A percentile compares a stretch with the other conserved stretches of the same genome.
Evolutionary conservation across 208 protist species (phyloP).

Genomic region (Vickermania ingenoplastis): DNA sequence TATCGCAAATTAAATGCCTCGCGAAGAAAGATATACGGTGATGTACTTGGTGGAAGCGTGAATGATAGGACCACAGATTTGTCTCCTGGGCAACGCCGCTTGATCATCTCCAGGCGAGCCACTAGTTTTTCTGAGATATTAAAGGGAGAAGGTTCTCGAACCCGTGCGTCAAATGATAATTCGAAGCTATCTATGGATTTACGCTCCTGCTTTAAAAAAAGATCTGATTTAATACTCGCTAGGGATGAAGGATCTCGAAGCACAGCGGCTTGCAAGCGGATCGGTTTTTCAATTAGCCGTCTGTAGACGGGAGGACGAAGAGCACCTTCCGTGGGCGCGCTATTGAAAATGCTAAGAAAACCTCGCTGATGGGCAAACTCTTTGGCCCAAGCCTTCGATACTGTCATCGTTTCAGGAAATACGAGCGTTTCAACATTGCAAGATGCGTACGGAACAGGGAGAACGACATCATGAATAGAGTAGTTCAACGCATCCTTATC

Average conservation of each 20-base stretch:
- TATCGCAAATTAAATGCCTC: background rate
- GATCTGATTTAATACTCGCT: slow-evolving; percentile 62
- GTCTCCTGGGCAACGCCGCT: slow-evolving; percentile 5
- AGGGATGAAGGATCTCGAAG: slow-evolving; percentile 59
- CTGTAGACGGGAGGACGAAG: slow-evolving; percentile 19
- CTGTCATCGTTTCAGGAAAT: slow-evolving; percentile 5
- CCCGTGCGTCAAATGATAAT: slow-evolving; percentile 32
- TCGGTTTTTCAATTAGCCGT: slow-evolving; percentile 35
- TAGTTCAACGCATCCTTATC: slow-evolving; percentile 20
- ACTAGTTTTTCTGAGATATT: slow-evolving; percentile 75
- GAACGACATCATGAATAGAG: slow-evolving; percentile 57
- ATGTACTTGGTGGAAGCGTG: slow-evolving; percentile 15
- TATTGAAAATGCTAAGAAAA: slow-evolving; percentile 14
- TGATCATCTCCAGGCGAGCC: slow-evolving; percentile 40
- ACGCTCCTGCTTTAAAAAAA: slow-evolving; percentile 64
- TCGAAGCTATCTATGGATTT: slow-evolving; percentile 20
- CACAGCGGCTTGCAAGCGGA: slow-evolving; percentile 31
- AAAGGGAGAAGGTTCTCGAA: slow-evolving; percentile 66
- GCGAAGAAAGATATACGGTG: background rate
- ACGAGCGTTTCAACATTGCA: background rate
- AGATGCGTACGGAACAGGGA: slow-evolving; percentile 48
- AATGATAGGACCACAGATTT: slow-evolving; percentile 50
- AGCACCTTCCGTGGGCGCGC: background rate
- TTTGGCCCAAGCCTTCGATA: slow-evolving; percentile 10
- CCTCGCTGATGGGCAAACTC: slow-evolving; percentile 31